A percentile compares a stretch with the other conserved stretches of the same genome.
Evolutionary conservation across 257 asterid species (phyloP).

Genomic region (Capsicum chinense): DNA sequence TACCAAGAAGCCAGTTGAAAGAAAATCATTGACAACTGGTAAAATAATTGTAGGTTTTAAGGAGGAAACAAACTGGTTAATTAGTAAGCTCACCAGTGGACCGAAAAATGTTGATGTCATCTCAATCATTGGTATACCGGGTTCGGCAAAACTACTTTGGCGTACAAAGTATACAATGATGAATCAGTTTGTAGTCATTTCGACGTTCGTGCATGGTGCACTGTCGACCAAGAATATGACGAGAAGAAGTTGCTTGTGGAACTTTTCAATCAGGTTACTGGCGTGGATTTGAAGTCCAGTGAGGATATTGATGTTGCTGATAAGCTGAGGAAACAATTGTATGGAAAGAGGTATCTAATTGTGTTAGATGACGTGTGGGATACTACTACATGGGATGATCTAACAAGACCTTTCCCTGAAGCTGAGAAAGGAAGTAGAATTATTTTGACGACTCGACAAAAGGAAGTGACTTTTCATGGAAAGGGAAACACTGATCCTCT

Average conservation of each 20-base stretch:
- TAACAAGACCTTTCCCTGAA: conserved; percentile 23
- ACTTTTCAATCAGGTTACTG: not conserved
- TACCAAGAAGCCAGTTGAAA: not conserved
- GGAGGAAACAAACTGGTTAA: not conserved
- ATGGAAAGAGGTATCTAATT: conserved; percentile 26
- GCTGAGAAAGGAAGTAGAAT: conserved; percentile 17
- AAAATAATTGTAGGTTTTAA: not conserved
- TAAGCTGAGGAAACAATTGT: not conserved
- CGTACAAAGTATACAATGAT: conserved; percentile 9
- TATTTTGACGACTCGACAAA: conserved; percentile 25
- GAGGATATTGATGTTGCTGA: conserved; percentile 16
- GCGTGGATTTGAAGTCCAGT: not conserved
- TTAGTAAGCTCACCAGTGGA: not conserved
- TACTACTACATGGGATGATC: conserved; percentile 28
- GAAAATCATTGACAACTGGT: not conserved
- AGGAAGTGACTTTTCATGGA: conserved; percentile 10
- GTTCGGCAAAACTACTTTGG: conserved; percentile 22
- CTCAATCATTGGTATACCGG: conserved; percentile 20
- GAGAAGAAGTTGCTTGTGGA: not conserved
- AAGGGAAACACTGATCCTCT: not conserved
- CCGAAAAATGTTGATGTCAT: not conserved
- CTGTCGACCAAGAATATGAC: not conserved
- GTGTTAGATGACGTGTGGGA: conserved; percentile 41
- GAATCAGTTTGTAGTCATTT: not conserved
- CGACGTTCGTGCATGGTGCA: conserved; percentile 25